These are phyloP conservation scores for Striga hermonthica DNA, from an alignment of 305 asterid species.

Conservation along the genomic window DNA sequence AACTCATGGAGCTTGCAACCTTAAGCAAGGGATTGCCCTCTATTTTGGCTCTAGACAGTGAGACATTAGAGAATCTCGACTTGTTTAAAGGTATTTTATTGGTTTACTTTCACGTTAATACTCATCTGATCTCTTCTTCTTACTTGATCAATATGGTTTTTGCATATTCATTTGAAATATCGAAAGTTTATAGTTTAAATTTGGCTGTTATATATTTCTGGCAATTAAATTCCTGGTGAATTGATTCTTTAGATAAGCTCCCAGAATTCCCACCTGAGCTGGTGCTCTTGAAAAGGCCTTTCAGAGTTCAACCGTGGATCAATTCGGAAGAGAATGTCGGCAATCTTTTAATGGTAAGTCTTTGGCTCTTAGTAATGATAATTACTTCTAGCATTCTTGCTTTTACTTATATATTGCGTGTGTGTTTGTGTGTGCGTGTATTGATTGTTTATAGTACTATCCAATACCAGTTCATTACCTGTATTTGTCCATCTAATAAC, in stretches of 20 bases:
- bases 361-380: constrained; percentile 1
- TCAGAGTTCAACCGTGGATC: constrained; percentile 68
- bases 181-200: constrained; percentile 11
- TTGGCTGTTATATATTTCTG: constrained; percentile 23
- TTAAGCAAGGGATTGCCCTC: constrained; percentile 62
- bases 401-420: too few relatives aligned
- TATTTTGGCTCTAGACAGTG: constrained; percentile 61
- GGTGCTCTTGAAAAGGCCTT: constrained; percentile 66
- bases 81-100: constrained; percentile 49
- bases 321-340: constrained; percentile 76
- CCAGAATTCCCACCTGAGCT: constrained; percentile 67
- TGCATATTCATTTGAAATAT: background rate
- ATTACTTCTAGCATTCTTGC: background rate
- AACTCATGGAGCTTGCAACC: constrained; percentile 89
- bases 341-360: constrained; percentile 76
- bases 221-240: constrained; percentile 28
- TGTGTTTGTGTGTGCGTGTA: too few relatives aligned
- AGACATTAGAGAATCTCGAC: constrained; percentile 57
- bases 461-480: too few relatives aligned
- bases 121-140: constrained; percentile 5
- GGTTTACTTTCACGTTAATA: constrained; percentile 7
- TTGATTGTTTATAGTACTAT: too few relatives aligned
- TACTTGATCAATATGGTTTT: constrained; percentile 4
- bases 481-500: background rate
- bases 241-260: constrained; percentile 57